Evolutionary conservation across 352 stramenopile genomes (phyloP).

Genomic region (Phytopythium vexans): DNA sequence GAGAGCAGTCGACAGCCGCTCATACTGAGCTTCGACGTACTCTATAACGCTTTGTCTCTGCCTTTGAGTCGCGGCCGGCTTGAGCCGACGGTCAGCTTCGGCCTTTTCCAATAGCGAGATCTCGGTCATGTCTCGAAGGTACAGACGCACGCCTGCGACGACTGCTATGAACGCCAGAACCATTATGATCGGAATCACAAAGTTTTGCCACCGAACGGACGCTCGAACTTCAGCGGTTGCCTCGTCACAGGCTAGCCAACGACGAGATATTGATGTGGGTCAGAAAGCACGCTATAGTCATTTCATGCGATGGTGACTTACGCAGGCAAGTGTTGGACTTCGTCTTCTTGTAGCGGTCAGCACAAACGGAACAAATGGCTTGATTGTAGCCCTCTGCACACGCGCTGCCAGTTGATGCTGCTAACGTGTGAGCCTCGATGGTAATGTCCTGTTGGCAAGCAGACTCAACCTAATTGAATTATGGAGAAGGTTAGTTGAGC

Average conservation of each 20-base stretch:
- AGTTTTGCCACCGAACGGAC: constrained; percentile 67
- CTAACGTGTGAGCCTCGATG: constrained; percentile 17
- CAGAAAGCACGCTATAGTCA: not conserved
- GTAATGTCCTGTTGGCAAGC: constrained; percentile 55
- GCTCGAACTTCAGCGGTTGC: constrained; percentile 44
- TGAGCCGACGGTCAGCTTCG: constrained; percentile 50
- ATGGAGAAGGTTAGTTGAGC: not conserved
- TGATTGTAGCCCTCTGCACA: constrained; percentile 51
- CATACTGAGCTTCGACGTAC: constrained; percentile 19
- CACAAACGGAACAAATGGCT: constrained; percentile 71
- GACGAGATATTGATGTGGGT: not conserved
- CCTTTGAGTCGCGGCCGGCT: constrained; percentile 11
- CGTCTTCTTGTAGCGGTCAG: constrained; percentile 44
- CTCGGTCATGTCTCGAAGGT: constrained; percentile 60
- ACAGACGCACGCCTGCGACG: constrained; percentile 36
- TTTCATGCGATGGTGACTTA: constrained; percentile 24
- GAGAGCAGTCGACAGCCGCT: constrained; percentile 14
- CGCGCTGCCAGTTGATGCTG: constrained; percentile 17
- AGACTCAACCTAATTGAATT: constrained; percentile 22
- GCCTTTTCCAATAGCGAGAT: constrained; percentile 59
- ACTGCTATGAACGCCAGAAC: constrained; percentile 24
- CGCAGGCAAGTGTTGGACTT: constrained; percentile 52
- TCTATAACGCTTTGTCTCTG: constrained; percentile 17
- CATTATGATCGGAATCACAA: constrained; percentile 63
- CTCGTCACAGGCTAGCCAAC: constrained; percentile 39